Evolutionary conservation across 139 green algal genomes (phyloP).

Genomic region (Asterochloris sp.): DNA sequence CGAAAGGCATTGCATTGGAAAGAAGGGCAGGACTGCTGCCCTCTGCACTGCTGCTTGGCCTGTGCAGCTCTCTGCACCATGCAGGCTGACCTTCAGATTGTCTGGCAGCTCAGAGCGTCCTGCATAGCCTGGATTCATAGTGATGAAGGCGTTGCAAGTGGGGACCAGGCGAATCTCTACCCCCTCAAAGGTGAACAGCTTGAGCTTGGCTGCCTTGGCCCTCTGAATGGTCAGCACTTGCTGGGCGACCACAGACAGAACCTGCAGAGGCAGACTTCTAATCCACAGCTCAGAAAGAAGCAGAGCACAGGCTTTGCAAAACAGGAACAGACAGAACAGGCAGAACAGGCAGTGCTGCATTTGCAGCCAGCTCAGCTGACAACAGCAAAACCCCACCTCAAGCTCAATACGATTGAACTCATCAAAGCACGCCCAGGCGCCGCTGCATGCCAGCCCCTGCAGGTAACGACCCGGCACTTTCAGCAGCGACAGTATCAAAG

Average conservation of each 20-base stretch:
- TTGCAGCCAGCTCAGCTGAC: too few relatives aligned
- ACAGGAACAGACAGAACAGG: too few relatives aligned
- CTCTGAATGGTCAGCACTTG: slow-evolving; percentile 85
- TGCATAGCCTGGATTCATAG: slow-evolving; percentile 92
- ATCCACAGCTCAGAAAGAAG: too few relatives aligned
- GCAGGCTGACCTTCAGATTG: slow-evolving; percentile 65
- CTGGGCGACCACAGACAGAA: slow-evolving; percentile 83
- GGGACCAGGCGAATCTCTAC: slow-evolving; percentile 70
- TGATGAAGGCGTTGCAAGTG: slow-evolving; percentile 85
- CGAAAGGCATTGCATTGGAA: too few relatives aligned
- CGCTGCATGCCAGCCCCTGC: slow-evolving; percentile 71
- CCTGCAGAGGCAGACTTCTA: slow-evolving; percentile 1
- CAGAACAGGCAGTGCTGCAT: too few relatives aligned
- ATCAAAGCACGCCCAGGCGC: slow-evolving; percentile 86
- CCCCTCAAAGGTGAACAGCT: slow-evolving; percentile 82
- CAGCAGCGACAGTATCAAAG: too few relatives aligned
- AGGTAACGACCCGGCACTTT: too few relatives aligned
- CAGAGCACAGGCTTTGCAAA: too few relatives aligned
- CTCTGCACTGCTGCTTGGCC: too few relatives aligned
- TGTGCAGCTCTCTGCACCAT: too few relatives aligned
- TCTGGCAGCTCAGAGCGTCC: slow-evolving; percentile 81
- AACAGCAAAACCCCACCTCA: slow-evolving; percentile 32
- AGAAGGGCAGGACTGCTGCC: too few relatives aligned
- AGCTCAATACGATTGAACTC: slow-evolving; percentile 92
- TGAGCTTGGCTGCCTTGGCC: slow-evolving; percentile 54